Percentiles rank a stretch among this genome's conserved stretches.
These are phyloP conservation scores for Crotalaria pallida DNA, from an alignment of 306 rosid genomes.

Conservation along the genomic window DNA sequence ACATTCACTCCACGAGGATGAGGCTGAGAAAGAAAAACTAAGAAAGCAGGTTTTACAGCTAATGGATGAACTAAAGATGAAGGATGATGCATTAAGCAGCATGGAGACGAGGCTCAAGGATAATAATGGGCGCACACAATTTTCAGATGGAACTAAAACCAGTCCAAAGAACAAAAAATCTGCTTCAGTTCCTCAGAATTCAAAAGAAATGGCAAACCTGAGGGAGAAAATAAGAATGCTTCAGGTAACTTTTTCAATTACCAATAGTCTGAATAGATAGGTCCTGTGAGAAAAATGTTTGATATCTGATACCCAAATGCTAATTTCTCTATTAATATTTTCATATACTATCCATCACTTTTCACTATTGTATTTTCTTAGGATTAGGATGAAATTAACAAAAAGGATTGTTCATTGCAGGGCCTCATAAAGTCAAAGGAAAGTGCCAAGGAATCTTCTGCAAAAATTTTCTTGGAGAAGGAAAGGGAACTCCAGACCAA, in stretches of 20 bases:
- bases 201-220: slow-evolving; percentile 59
- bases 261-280: background rate
- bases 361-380: background rate
- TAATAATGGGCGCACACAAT: slow-evolving; percentile 34
- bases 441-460: slow-evolving; percentile 56
- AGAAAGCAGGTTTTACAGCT: slow-evolving; percentile 58
- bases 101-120: slow-evolving; percentile 62
- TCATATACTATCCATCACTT: background rate
- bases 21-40: slow-evolving; percentile 68
- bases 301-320: background rate
- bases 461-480: slow-evolving; percentile 51
- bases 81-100: slow-evolving; percentile 45
- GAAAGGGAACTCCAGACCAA: slow-evolving; percentile 68
- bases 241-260: slow-evolving; percentile 55
- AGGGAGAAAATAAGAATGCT: slow-evolving; percentile 72
- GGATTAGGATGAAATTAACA: background rate
- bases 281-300: background rate
- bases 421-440: slow-evolving; percentile 61
- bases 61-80: slow-evolving; percentile 61
- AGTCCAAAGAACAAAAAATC: slow-evolving; percentile 36
- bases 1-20: slow-evolving; percentile 50
- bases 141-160: slow-evolving; percentile 41
- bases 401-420: slow-evolving; percentile 33
- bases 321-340: background rate
- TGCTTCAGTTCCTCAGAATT: slow-evolving; percentile 35